A percentile compares a stretch with the other conserved stretches of the same genome.
These are phyloP conservation scores for Skeletonema costatum DNA, from an alignment of 108 stramenopile species.

Conservation along the genomic window DNA sequence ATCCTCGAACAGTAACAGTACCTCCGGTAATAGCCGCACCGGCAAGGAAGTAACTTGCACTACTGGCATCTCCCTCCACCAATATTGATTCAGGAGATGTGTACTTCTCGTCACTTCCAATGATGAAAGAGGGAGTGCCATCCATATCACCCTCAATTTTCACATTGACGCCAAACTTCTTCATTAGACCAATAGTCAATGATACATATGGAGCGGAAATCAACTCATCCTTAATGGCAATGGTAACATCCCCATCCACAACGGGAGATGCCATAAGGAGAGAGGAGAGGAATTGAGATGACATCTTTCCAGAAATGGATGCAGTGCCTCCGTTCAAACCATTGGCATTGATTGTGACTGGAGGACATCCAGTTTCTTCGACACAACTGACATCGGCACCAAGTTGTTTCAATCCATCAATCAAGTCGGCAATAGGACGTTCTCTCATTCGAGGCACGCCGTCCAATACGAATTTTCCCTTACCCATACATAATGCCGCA, in stretches of 20 bases:
- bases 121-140: conserved; percentile 71
- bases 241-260: conserved; percentile 76
- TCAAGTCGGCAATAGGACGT: conserved; percentile 93
- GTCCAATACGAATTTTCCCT: conserved; percentile 92
- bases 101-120: conserved; percentile 72
- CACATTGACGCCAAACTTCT: conserved; percentile 89
- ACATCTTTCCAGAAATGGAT: conserved; percentile 95
- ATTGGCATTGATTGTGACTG: conserved; percentile 85
- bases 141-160: conserved; percentile 77
- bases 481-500: conserved; percentile 89
- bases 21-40: conserved; percentile 97
- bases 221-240: conserved; percentile 93
- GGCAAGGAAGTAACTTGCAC: conserved; percentile 96
- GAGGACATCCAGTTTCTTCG: conserved; percentile 91
- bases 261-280: conserved; percentile 95
- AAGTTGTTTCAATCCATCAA: conserved; percentile 91
- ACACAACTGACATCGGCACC: conserved; percentile 94
- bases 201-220: conserved; percentile 96
- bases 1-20: conserved; percentile 91
- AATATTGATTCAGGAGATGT: conserved; percentile 71
- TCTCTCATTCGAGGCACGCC: conserved; percentile 97
- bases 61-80: conserved; percentile 97
- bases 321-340: conserved; percentile 70
- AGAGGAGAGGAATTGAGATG: conserved; percentile 94
- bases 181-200: conserved; percentile 96